Evolutionary conservation across 106 monocot genomes (phyloP).

Genomic region (Acanthochlamys bracteata): DNA sequence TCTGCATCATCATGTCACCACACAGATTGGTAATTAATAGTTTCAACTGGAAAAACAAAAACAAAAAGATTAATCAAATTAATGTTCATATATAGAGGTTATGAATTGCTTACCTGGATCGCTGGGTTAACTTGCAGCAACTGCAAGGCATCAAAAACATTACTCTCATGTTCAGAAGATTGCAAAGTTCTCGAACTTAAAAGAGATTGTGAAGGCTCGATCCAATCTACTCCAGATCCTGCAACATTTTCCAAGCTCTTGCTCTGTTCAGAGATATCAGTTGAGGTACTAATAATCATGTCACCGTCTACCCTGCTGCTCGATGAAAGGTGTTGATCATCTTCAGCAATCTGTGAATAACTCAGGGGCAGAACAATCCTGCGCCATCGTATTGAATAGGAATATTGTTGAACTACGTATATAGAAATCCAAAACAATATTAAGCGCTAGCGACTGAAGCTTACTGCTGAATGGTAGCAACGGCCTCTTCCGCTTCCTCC

Average conservation of each 20-base stretch:
- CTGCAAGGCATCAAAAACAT: conserved; percentile 51
- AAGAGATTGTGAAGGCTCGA: conserved; percentile 42
- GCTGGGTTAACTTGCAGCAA: conserved; percentile 37
- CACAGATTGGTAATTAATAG: neutral
- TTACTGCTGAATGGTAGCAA: conserved; percentile 44
- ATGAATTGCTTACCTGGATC: conserved; percentile 28
- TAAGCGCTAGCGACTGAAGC: neutral
- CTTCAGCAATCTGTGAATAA: conserved; percentile 21
- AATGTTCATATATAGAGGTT: no score
- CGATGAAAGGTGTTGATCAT: conserved; percentile 4
- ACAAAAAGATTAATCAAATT: neutral
- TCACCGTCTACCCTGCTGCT: conserved; percentile 13
- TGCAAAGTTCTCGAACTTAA: conserved; percentile 17
- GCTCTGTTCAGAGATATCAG: neutral
- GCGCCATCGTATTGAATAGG: neutral
- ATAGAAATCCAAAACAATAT: no score
- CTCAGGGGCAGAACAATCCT: conserved; percentile 23
- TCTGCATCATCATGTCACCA: conserved; percentile 30
- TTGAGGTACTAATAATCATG: conserved; percentile 4
- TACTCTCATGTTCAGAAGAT: conserved; percentile 17
- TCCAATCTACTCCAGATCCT: conserved; percentile 35
- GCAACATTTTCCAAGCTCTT: neutral
- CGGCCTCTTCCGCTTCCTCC: conserved; percentile 43
- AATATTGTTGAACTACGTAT: neutral
- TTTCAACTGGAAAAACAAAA: neutral